Base-by-base conservation (phyloP, 345 rosid genomes). In the Brassica juncea region DNA sequence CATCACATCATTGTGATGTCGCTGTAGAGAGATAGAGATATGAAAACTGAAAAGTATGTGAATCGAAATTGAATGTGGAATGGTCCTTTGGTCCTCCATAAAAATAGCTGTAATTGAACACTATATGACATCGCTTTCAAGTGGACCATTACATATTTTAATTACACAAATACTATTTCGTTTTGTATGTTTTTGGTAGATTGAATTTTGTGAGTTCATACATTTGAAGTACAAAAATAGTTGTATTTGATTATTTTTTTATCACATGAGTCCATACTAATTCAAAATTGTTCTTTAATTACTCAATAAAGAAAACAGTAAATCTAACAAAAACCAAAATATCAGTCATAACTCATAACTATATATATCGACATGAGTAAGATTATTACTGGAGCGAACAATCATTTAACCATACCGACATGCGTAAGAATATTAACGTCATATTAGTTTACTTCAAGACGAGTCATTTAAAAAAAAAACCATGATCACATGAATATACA, bases 31-130 rank as follows among this genome's bases (percentile, higher is more conserved):
- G 55, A 47, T 14, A 47, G 16, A 47, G n/a, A 44, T 11, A 47
- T 47, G 55, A 47, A 47, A 47, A 47, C 55, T 47, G 55, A 47
- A 47, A 52, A 52, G 57, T 4, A 52, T 52, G 58, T 55, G 60
- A 55, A 55, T 55, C 49, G 23, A 59, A 59, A 59, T 76, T 76
- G 68, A 71, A 72, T 78, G 81, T 76, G 60, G 73, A 71, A 72
- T 78, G 81, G 72, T 68, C 72, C 49, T 66, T 66, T 52, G 49
- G 80, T 69, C 74, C 80, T 61, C 60, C 35, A 11, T n/a, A 5
- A 52, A 71, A 32, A 79, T 68, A 79, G 82, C 82, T 79, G 77
- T 79, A 79, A 47, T 79, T 68, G 70, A 72, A 78, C 77, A 68
- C 78, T 73, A 79, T 59, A 61, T 59, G 70, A 19, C 64, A 21